A percentile compares a stretch with the other conserved stretches of the same genome.
Conservation (phyloP, 2,329 filamentous ascomycete genomes). For the Harringtonia lauricola region DNA sequence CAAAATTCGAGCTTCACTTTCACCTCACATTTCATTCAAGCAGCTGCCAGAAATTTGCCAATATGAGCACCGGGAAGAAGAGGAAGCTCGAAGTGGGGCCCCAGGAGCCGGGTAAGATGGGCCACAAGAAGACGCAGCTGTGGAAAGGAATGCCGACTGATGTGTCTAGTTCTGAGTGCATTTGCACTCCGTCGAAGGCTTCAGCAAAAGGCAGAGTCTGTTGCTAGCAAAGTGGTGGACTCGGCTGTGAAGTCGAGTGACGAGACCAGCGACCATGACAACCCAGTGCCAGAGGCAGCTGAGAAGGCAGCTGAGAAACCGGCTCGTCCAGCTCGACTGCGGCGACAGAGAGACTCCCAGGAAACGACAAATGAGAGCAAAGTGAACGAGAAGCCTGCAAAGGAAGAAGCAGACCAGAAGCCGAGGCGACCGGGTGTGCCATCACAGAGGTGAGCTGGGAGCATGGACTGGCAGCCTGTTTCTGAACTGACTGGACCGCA, state of each 20-base stretch:
- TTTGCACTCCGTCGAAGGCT: conserved; percentile 31
- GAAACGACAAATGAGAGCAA: background rate
- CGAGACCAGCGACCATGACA: background rate
- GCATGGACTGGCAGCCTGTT: too few species aligned
- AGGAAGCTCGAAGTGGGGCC: conserved; percentile 28
- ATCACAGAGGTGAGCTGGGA: too few species aligned
- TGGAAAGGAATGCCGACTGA: background rate
- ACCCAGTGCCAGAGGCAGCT: too few species aligned
- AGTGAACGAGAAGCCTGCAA: background rate
- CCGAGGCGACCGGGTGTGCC: background rate
- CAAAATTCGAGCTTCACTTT: too few species aligned
- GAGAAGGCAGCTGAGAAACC: background rate
- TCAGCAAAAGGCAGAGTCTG: conserved; percentile 16
- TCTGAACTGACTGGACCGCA: too few species aligned
- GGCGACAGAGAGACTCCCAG: background rate
- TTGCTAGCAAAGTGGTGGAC: too few species aligned
- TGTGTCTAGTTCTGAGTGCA: conserved; percentile 26
- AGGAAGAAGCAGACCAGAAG: background rate
- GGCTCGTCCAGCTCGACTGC: background rate
- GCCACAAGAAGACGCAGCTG: background rate
- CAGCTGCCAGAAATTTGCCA: background rate
- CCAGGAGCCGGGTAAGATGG: conserved; percentile 22
- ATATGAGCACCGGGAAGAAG: conserved; percentile 18
- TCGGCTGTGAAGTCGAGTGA: background rate
- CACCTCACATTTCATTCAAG: background rate